Evolutionary conservation across 768 basidiomycete genomes (phyloP).

Genomic region (Boletus rubropictus): DNA sequence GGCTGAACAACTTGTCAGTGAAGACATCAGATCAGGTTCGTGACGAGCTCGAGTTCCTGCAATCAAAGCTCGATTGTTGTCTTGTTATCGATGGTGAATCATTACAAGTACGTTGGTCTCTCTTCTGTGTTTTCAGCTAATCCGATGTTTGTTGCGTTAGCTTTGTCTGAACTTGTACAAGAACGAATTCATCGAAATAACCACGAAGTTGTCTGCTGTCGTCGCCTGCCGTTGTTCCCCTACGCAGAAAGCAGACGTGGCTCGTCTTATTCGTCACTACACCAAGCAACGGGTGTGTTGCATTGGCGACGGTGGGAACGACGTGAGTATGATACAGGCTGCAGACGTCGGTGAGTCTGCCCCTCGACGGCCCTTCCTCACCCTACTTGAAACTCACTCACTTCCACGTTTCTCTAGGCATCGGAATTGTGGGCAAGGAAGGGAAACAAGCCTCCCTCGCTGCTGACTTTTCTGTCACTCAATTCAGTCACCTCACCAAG

Average conservation of each 20-base stretch:
- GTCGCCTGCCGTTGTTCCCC: constrained; percentile 98
- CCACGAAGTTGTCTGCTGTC: constrained; percentile 92
- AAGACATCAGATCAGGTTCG: constrained; percentile 77
- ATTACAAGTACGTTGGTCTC: constrained; percentile 57
- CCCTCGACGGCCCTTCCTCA: background rate
- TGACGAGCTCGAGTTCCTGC: constrained; percentile 87
- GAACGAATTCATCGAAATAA: constrained; percentile 92
- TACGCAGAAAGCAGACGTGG: constrained; percentile 98
- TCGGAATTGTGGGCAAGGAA: constrained; percentile 98
- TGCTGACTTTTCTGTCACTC: constrained; percentile 96
- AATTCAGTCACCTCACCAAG: constrained; percentile 94
- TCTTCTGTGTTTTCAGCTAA: background rate
- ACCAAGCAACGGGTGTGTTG: constrained; percentile 97
- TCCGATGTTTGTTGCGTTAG: constrained; percentile 34
- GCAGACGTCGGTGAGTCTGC: constrained; percentile 85
- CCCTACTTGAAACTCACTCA: background rate
- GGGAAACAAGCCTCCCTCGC: constrained; percentile 99
- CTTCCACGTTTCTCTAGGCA: constrained; percentile 42
- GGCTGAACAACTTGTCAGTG: constrained; percentile 45
- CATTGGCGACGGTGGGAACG: constrained; percentile 98
- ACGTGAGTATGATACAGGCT: constrained; percentile 99
- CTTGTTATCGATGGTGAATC: constrained; percentile 98
- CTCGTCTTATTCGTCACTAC: constrained; percentile 81
- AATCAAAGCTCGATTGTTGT: constrained; percentile 94
- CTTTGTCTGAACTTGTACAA: constrained; percentile 87